These are phyloP conservation scores for Candida tibetensis DNA, from an alignment of 805 yeast genomes.

Conservation along the genomic window DNA sequence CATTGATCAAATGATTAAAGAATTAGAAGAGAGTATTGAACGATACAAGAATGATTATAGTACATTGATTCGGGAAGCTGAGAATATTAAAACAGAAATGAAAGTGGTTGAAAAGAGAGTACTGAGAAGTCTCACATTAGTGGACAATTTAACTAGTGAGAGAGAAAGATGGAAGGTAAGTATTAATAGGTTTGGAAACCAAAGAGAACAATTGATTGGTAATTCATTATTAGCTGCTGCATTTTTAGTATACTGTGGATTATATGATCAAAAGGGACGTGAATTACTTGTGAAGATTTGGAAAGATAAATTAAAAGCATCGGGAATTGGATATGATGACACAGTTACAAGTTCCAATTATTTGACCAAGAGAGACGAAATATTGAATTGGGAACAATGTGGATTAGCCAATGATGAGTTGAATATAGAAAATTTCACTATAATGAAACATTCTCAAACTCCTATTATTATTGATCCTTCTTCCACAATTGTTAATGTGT, in stretches of 20 bases:
- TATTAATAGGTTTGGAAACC: constrained; percentile 47
- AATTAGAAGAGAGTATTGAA: constrained; percentile 68
- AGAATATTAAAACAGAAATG: constrained; percentile 72
- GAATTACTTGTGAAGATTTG: constrained; percentile 30
- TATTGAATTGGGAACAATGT: constrained; percentile 48
- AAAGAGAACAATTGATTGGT: constrained; percentile 55
- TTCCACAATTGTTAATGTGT: constrained; percentile 33
- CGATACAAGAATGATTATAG: constrained; percentile 67
- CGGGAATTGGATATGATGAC: constrained; percentile 39
- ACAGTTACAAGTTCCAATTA: constrained; percentile 33
- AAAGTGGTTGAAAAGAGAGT: constrained; percentile 56
- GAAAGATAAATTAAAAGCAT: constrained; percentile 30
- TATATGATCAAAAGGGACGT: constrained; percentile 49
- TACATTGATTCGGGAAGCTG: constrained; percentile 72
- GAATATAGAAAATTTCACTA: constrained; percentile 59
- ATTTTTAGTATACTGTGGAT: constrained; percentile 59
- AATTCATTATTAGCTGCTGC: constrained; percentile 64
- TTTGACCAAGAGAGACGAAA: constrained; percentile 40
- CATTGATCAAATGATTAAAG: constrained; percentile 76
- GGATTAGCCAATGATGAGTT: constrained; percentile 61
- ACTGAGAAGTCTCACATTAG: constrained; percentile 55
- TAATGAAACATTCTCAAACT: constrained; percentile 40
- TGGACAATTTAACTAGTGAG: constrained; percentile 65
- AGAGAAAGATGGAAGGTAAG: constrained; percentile 70
- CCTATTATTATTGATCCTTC: constrained; percentile 75